phyloP scores from a whole-genome alignment of 805 yeast species.

The Nakazawaea pomicola region DNA sequence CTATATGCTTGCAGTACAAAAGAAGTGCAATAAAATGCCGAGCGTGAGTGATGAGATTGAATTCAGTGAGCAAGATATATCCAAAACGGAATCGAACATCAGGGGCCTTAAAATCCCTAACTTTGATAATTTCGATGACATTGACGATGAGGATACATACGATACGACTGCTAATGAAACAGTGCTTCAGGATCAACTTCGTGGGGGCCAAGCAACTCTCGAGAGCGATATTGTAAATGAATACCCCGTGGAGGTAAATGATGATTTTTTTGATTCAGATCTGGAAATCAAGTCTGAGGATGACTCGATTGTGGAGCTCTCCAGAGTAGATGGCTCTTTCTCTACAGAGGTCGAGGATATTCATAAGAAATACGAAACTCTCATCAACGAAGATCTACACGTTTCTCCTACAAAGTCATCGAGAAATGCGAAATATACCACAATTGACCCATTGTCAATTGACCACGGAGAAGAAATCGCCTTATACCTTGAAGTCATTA shows the following conservation, averaged over 20 bases:
- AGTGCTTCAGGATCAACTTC: not conserved
- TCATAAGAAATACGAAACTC: conserved; percentile 23
- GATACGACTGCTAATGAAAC: conserved; percentile 13
- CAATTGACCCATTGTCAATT: not conserved
- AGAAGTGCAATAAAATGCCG: conserved; percentile 54
- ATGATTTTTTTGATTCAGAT: conserved; percentile 10
- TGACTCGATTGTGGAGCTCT: not conserved
- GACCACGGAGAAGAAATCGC: conserved; percentile 8
- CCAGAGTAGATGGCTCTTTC: not conserved
- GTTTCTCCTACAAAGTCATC: not conserved
- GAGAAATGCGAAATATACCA: not conserved
- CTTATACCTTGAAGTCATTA: conserved; percentile 23
- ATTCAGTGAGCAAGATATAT: conserved; percentile 66
- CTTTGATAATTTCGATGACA: conserved; percentile 43
- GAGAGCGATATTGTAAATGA: not conserved
- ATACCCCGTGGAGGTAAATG: too few relatives aligned
- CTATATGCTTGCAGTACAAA: conserved; percentile 58
- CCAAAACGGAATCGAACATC: conserved; percentile 62
- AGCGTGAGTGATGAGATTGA: conserved; percentile 51
- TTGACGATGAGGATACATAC: conserved; percentile 26
- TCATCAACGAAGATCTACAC: conserved; percentile 14
- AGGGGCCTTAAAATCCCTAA: conserved; percentile 72
- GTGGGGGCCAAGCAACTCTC: too few relatives aligned
- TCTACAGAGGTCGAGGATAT: conserved; percentile 18
- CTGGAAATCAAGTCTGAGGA: conserved; percentile 9